A percentile compares a stretch with the other conserved stretches of the same genome.
Conservation (phyloP, 192 early-diverging fungal genomes). For the Irineochytrium annulatum region DNA sequence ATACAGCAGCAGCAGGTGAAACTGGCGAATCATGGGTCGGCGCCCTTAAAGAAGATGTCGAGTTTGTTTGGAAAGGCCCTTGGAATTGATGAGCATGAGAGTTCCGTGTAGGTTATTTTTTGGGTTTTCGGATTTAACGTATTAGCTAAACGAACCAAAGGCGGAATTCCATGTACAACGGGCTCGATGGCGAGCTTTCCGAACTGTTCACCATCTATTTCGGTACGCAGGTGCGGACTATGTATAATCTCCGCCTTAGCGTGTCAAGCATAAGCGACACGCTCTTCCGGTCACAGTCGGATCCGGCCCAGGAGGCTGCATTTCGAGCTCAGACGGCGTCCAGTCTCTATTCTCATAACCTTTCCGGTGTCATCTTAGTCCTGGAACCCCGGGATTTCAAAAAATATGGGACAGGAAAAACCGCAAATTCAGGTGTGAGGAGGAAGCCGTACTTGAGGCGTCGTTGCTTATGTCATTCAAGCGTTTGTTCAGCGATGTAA, state of each 20-base stretch:
- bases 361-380: slow-evolving; percentile 57
- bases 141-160: slow-evolving; percentile 19
- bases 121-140: not conserved
- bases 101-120: slow-evolving; percentile 8
- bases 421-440: slow-evolving; percentile 49
- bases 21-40: not conserved
- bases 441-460: slow-evolving; percentile 4
- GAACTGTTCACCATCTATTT: slow-evolving; percentile 71
- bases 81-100: slow-evolving; percentile 51
- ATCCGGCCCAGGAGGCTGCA: slow-evolving; percentile 51
- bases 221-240: slow-evolving; percentile 71
- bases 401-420: slow-evolving; percentile 48
- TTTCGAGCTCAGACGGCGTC: slow-evolving; percentile 65
- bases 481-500: slow-evolving; percentile 59
- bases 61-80: slow-evolving; percentile 58
- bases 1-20: slow-evolving; percentile 26
- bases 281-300: slow-evolving; percentile 36
- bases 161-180: slow-evolving; percentile 5
- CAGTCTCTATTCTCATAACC: slow-evolving; percentile 57
- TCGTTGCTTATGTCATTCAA: slow-evolving; percentile 8
- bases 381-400: slow-evolving; percentile 46
- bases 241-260: slow-evolving; percentile 63
- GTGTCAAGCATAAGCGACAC: slow-evolving; percentile 35
- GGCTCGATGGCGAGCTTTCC: slow-evolving; percentile 41
- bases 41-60: slow-evolving; percentile 12